Conservation (phyloP, 2,329 filamentous ascomycete species). For the Phialophora chinensis region DNA sequence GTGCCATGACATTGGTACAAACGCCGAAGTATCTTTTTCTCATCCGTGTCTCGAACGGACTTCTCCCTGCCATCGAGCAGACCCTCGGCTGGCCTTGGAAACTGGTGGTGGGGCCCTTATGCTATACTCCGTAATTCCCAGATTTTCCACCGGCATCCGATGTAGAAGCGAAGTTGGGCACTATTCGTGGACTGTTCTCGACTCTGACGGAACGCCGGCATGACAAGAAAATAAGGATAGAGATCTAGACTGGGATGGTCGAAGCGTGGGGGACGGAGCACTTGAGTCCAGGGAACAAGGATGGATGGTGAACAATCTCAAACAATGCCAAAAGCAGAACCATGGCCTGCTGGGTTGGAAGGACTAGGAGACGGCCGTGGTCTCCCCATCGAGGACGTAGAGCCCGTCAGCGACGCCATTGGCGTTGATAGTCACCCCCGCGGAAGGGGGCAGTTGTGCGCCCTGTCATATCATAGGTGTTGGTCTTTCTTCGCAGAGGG, state of each 20-base stretch:
- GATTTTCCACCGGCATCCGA: neutral
- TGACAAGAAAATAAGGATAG: neutral
- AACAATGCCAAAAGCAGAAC: constrained; percentile 1
- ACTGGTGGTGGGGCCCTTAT: neutral
- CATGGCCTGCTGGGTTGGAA: neutral
- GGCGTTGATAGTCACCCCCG: constrained; percentile 14
- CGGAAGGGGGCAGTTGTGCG: constrained; percentile 6
- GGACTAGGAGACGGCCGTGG: neutral
- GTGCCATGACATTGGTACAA: constrained; percentile 18
- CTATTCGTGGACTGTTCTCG: constrained; percentile 4
- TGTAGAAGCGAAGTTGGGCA: neutral
- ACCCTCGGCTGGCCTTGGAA: constrained; percentile 1
- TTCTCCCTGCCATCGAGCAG: neutral
- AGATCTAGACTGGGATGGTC: neutral
- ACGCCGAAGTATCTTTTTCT: neutral
- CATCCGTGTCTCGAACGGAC: constrained; percentile 7
- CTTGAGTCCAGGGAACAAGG: neutral
- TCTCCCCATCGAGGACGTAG: neutral
- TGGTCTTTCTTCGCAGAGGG: neutral
- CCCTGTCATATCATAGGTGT: constrained; percentile 15
- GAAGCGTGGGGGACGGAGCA: constrained; percentile 13
- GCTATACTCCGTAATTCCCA: neutral
- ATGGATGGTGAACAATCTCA: constrained; percentile 1
- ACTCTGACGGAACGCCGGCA: neutral
- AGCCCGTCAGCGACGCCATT: constrained; percentile 10